phyloP scores from a whole-genome alignment of 176 grass and related monocot species.

The Eleusine indica region DNA sequence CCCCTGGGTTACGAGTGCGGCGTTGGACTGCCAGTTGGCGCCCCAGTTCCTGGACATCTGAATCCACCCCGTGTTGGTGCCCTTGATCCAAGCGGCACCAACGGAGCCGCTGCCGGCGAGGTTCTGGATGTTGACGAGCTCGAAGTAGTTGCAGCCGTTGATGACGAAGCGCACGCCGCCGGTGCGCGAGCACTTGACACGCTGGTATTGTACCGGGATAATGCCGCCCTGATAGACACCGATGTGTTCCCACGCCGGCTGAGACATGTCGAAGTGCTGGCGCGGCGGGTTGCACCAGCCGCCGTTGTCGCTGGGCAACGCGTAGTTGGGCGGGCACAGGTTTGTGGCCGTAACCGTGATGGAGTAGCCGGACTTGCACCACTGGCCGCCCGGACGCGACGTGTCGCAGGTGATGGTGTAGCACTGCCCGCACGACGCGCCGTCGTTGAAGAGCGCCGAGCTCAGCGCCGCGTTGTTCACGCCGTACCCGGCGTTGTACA shows the following conservation, averaged over 20 bases:
- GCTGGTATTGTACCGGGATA: conserved; percentile 54
- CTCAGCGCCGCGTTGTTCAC: conserved; percentile 52
- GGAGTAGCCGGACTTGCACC: conserved; percentile 21
- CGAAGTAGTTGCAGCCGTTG: conserved; percentile 47
- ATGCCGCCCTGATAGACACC: conserved; percentile 36
- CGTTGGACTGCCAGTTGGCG: conserved; percentile 53
- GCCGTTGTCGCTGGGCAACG: conserved; percentile 32
- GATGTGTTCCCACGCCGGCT: conserved; percentile 58
- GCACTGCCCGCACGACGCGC: conserved; percentile 66
- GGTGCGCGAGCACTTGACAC: conserved; percentile 42
- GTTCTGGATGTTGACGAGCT: conserved; percentile 61
- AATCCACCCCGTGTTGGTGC: conserved; percentile 39
- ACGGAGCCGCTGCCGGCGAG: conserved; percentile 52
- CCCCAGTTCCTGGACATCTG: conserved; percentile 58
- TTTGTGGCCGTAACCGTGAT: conserved; percentile 51
- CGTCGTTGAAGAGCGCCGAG: conserved; percentile 47
- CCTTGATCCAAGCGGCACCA: conserved; percentile 25
- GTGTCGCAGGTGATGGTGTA: conserved; percentile 45
- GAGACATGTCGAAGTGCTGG: conserved; percentile 71
- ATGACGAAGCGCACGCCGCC: conserved; percentile 54
- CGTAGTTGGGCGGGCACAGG: conserved; percentile 52
- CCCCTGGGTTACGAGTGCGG: conserved; percentile 4
- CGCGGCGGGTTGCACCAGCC: conserved; percentile 68
- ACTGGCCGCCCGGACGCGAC: background rate
- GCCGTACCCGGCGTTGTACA: conserved; percentile 62